Evolutionary conservation across 805 yeast genomes (phyloP).

Genomic region (Jamesozyma spencerorum): DNA sequence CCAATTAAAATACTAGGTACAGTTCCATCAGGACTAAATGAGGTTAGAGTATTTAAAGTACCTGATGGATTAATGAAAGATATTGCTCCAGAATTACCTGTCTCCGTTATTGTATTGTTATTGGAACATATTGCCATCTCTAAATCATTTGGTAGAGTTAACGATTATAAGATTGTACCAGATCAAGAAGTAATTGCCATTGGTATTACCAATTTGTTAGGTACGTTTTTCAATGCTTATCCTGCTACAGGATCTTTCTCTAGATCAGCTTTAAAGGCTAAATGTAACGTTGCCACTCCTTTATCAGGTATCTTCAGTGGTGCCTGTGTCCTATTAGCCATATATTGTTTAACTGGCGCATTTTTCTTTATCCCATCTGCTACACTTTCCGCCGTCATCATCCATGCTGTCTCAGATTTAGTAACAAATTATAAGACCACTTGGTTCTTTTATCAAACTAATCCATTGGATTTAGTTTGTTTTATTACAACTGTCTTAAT

Average conservation of each 20-base stretch:
- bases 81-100: constrained; percentile 74
- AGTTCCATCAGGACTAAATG: constrained; percentile 74
- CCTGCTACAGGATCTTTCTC: constrained; percentile 96
- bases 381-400: constrained; percentile 75
- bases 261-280: constrained; percentile 86
- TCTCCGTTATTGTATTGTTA: constrained; percentile 70
- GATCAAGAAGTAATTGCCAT: constrained; percentile 92
- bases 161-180: constrained; percentile 83
- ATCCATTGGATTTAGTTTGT: constrained; percentile 67
- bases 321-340: constrained; percentile 74
- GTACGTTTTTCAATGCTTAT: constrained; percentile 86
- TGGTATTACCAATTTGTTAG: constrained; percentile 83
- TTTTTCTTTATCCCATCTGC: constrained; percentile 90
- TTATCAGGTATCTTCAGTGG: constrained; percentile 88
- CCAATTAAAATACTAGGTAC: constrained; percentile 55
- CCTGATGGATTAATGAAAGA: constrained; percentile 50
- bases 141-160: constrained; percentile 85
- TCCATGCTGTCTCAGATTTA: constrained; percentile 87
- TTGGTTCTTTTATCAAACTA: constrained; percentile 58
- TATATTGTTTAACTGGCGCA: constrained; percentile 73
- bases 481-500: constrained; percentile 65
- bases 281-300: constrained; percentile 93
- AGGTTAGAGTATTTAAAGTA: constrained; percentile 63
- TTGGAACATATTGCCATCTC: constrained; percentile 91
- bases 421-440: constrained; percentile 61